Evolutionary conservation across 352 stramenopile species (phyloP).

Genomic region (Phytophthora crassamura): DNA sequence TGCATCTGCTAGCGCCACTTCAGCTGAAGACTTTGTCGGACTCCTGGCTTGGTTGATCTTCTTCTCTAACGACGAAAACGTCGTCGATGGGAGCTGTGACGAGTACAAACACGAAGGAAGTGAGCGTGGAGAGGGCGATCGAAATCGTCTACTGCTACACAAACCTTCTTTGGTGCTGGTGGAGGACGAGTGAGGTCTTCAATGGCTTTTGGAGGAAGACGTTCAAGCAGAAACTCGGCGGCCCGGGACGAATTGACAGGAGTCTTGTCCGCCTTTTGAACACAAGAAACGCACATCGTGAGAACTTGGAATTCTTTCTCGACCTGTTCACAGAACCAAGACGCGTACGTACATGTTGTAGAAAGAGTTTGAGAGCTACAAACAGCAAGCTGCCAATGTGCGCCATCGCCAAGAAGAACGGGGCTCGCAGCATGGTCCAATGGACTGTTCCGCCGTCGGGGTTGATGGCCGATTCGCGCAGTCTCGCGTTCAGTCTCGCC

Average conservation of each 20-base stretch:
- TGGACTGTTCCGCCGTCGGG: slow-evolving; percentile 78
- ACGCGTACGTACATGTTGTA: slow-evolving; percentile 62
- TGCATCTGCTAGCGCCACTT: slow-evolving; percentile 28
- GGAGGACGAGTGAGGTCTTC: slow-evolving; percentile 52
- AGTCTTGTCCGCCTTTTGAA: slow-evolving; percentile 42
- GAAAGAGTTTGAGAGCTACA: slow-evolving; percentile 74
- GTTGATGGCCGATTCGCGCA: slow-evolving; percentile 79
- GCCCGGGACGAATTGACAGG: background rate
- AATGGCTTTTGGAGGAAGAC: slow-evolving; percentile 19
- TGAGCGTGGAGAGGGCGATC: background rate
- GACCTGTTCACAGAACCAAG: background rate
- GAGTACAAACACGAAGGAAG: background rate
- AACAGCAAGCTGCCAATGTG: slow-evolving; percentile 73
- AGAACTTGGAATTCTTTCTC: background rate
- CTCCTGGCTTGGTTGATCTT: slow-evolving; percentile 36
- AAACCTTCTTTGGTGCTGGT: slow-evolving; percentile 36
- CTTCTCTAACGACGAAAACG: slow-evolving; percentile 24
- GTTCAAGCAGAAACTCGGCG: slow-evolving; percentile 14
- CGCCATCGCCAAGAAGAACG: slow-evolving; percentile 66
- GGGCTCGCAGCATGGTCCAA: slow-evolving; percentile 70
- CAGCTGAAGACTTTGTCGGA: slow-evolving; percentile 27
- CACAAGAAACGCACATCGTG: background rate
- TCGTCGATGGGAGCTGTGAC: slow-evolving; percentile 20
- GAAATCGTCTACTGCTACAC: background rate
- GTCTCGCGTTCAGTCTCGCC: slow-evolving; percentile 71